phyloP scores from a whole-genome alignment of 192 early-diverging fungal genomes.

The Linnemannia hyalina region DNA sequence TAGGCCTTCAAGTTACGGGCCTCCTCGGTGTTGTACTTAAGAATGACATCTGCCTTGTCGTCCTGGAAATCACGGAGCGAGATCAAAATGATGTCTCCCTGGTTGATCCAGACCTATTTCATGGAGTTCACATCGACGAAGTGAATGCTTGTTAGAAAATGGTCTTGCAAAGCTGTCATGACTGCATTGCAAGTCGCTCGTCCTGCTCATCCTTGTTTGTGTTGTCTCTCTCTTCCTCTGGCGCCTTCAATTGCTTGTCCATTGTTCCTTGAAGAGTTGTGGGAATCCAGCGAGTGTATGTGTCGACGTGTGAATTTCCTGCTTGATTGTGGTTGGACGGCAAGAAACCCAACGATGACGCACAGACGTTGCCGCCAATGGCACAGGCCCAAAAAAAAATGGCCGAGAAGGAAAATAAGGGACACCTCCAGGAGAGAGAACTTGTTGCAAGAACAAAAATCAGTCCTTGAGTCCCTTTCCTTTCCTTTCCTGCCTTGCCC shows the following conservation, averaged over 20 bases:
- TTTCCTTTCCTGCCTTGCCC: neutral
- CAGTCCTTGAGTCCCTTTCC: neutral
- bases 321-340: neutral
- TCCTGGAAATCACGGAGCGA: slow-evolving; percentile 95
- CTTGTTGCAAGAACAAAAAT: neutral
- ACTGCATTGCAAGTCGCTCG: neutral
- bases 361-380: slow-evolving; percentile 3
- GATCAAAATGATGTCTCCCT: slow-evolving; percentile 92
- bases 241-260: neutral
- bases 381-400: neutral
- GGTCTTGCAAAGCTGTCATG: neutral
- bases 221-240: neutral
- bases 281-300: neutral
- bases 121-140: neutral
- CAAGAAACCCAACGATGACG: neutral
- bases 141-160: neutral
- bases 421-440: neutral
- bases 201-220: neutral
- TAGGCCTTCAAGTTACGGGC: slow-evolving; percentile 92
- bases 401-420: neutral
- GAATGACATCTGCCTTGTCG: slow-evolving; percentile 93
- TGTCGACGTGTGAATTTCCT: neutral
- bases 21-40: slow-evolving; percentile 97
- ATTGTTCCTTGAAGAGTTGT: neutral
- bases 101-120: slow-evolving; percentile 82